Base-by-base conservation (phyloP, 2,329 filamentous ascomycete species). In the Paracorniculantispora psalliotae region DNA sequence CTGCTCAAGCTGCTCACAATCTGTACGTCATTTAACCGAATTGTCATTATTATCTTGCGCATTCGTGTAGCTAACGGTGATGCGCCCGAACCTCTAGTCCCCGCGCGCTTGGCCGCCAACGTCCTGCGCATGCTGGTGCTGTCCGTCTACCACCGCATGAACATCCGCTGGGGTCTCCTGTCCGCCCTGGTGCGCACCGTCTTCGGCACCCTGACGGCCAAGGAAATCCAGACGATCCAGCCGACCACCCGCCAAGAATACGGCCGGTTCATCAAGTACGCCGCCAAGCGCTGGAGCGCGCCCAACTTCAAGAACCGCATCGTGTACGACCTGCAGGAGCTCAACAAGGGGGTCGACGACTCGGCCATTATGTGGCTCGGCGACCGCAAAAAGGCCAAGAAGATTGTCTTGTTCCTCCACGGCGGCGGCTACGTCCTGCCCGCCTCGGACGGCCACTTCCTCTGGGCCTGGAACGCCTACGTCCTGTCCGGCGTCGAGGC, bases 381-480 rank as follows among this genome's bases (percentile, higher is more conserved):
- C 1, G 61, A 69, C 48, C 66, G 64, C 21, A 59, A 59, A 19
- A 65, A 60, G 30, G 69, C 69, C 8, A 62, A 60, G 8, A 69
- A 69, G 55, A 53, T 69, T 12, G 67, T 71, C 9, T 59, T 71
- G 3, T 71, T 65, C 60, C 56, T 69, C 33, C 69, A 70, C 53
- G 69, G 69, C 5, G 69, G 69, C 43, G 69, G 66, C 8, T 70
- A 63, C 57, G 33, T 66, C 8, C 49, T 62, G 10, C 67, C 69
- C 4, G 48, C 63, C 12, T 41, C 54, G 3, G 37, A 48, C 8
- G 69, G 65, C 6, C 69, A 71, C 49, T 59, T 68, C 25, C 62
- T 67, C n/a, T 66, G 62, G 62, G 65, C 65, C 53, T 68, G 67
- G 67, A 65, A 68, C 19, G 43, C 65, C 19, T 69, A 64, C 54